These are phyloP conservation scores for Pyrrhoderma lamaoense DNA, from an alignment of 1,284 basidiomycete genomes.

Conservation along the genomic window DNA sequence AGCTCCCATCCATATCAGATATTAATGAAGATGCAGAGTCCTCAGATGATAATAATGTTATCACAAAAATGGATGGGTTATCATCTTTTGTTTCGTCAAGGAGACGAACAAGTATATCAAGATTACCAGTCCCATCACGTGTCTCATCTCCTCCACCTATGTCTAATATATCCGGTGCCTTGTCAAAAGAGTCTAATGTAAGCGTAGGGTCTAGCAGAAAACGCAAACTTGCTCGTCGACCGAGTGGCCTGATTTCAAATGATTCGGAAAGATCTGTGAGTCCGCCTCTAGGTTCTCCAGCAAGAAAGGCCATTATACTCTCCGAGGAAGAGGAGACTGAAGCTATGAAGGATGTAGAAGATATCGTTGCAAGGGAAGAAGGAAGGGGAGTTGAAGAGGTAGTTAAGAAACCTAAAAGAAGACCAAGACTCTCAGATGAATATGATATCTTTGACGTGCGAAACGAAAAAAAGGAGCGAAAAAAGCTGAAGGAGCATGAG, in stretches of 20 bases:
- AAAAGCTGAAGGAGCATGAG: constrained; percentile 27
- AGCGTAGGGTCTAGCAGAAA: constrained; percentile 30
- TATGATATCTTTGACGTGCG: constrained; percentile 26
- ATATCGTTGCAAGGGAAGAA: constrained; percentile 27
- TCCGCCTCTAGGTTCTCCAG: constrained; percentile 60
- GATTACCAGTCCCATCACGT: constrained; percentile 24
- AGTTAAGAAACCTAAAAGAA: constrained; percentile 19
- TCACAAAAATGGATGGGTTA: background rate
- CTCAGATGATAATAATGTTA: background rate
- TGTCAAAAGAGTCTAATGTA: constrained; percentile 19
- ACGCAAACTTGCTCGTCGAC: constrained; percentile 49
- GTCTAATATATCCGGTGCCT: constrained; percentile 21
- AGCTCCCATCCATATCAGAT: constrained; percentile 11
- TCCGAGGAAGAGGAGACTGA: constrained; percentile 50
- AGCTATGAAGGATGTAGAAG: constrained; percentile 23
- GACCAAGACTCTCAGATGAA: constrained; percentile 31
- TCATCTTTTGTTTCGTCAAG: constrained; percentile 4
- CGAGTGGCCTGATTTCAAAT: constrained; percentile 52
- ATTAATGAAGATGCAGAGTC: constrained; percentile 17
- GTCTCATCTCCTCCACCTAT: constrained; percentile 29
- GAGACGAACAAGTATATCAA: constrained; percentile 8
- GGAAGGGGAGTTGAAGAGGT: constrained; percentile 33
- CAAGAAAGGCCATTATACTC: constrained; percentile 43
- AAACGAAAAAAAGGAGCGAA: constrained; percentile 24
- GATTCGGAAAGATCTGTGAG: constrained; percentile 44